A percentile compares a stretch with the other conserved stretches of the same genome.
Evolutionary conservation across 768 basidiomycete genomes (phyloP).

Genomic region (Cyclocybe cylindracea): DNA sequence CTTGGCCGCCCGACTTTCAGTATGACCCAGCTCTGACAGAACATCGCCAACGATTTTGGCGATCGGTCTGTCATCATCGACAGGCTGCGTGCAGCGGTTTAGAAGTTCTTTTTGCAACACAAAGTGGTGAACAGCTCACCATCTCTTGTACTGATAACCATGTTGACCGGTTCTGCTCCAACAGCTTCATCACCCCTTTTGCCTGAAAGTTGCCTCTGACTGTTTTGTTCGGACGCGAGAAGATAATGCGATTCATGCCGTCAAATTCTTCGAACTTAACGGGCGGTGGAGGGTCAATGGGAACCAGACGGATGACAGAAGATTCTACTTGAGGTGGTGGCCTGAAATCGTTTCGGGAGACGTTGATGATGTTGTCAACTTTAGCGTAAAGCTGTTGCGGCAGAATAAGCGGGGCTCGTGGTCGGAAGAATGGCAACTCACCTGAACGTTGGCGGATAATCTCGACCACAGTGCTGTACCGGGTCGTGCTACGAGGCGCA

Average conservation of each 20-base stretch:
- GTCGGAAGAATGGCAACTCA: constrained; percentile 14
- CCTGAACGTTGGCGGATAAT: constrained; percentile 92
- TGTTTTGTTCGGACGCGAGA: constrained; percentile 88
- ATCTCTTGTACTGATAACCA: constrained; percentile 84
- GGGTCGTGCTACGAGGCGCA: constrained; percentile 86
- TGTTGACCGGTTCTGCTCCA: constrained; percentile 91
- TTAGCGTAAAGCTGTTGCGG: constrained; percentile 75
- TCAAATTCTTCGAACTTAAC: constrained; percentile 98
- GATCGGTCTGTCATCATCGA: constrained; percentile 72
- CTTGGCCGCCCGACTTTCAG: constrained; percentile 83
- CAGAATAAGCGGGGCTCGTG: neutral
- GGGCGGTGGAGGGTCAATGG: constrained; percentile 93
- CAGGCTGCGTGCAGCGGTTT: constrained; percentile 43
- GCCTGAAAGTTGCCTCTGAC: constrained; percentile 89
- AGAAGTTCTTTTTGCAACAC: neutral
- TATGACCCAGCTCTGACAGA: constrained; percentile 67
- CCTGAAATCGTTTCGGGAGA: constrained; percentile 95
- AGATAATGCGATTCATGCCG: constrained; percentile 88
- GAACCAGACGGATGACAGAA: constrained; percentile 87
- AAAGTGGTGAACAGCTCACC: constrained; percentile 31
- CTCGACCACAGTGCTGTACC: constrained; percentile 89
- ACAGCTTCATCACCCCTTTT: constrained; percentile 92
- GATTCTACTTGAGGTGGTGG: constrained; percentile 95
- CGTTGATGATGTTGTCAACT: constrained; percentile 95
- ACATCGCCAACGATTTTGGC: constrained; percentile 72